A percentile compares a stretch with the other conserved stretches of the same genome.
Conservation (phyloP, 140 eudicot species). For the Anethum foeniculum region DNA sequence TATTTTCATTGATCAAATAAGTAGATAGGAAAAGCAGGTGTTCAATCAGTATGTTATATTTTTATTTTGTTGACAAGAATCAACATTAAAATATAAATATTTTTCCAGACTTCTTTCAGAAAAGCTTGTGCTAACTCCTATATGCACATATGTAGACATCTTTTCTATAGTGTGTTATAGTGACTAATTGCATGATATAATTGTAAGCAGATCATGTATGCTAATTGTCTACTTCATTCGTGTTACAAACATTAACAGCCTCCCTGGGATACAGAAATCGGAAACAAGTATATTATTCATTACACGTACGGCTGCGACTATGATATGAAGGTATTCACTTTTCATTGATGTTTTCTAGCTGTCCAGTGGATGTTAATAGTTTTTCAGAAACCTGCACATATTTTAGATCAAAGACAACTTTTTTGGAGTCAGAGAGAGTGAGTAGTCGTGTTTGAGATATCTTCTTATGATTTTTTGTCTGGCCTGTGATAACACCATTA, state of each 20-base stretch:
- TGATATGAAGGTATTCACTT: constrained; percentile 63
- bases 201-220: background rate
- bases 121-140: background rate
- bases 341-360: background rate
- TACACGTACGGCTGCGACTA: constrained; percentile 98
- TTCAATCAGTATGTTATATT: background rate
- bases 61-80: too few species aligned
- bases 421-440: background rate
- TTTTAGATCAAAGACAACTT: background rate
- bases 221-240: background rate
- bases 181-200: background rate
- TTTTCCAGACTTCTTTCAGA: background rate
- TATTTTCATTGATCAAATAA: background rate
- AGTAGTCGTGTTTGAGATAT: background rate
- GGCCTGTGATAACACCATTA: background rate
- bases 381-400: background rate
- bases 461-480: background rate
- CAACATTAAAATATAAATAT: background rate
- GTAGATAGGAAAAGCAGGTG: background rate
- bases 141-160: background rate
- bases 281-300: constrained; percentile 73
- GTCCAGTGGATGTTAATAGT: background rate
- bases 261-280: constrained; percentile 86
- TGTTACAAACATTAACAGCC: constrained; percentile 44
- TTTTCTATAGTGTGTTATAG: background rate